Conservation (phyloP, 805 yeast genomes). For the Nakazawaea molendinolei region DNA sequence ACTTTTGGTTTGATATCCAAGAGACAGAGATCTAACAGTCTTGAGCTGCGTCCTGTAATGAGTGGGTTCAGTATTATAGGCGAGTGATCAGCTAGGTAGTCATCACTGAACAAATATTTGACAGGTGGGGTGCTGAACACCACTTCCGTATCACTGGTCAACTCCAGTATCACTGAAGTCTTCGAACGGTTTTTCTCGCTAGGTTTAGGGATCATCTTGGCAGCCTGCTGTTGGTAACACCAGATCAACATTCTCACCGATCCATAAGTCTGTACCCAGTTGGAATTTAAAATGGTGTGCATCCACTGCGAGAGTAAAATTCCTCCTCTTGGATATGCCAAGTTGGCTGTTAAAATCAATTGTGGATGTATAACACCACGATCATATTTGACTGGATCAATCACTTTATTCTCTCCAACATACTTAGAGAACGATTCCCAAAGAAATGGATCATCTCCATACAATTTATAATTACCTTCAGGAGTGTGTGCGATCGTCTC, state of each 20-base stretch:
- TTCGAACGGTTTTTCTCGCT: conserved; percentile 50
- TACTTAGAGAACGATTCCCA: conserved; percentile 57
- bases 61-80: conserved; percentile 27
- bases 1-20: conserved; percentile 21
- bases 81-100: conserved; percentile 16
- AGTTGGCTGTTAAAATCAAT: conserved; percentile 23
- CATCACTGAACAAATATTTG: conserved; percentile 15
- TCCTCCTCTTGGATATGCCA: conserved; percentile 42
- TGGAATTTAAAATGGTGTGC: conserved; percentile 56
- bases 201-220: conserved; percentile 53
- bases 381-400: conserved; percentile 17
- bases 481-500: conserved; percentile 1
- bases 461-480: conserved; percentile 24
- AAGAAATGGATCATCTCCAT: conserved; percentile 48
- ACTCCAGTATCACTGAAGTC: conserved; percentile 56
- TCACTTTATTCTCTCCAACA: conserved; percentile 36
- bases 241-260: conserved; percentile 70
- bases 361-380: conserved; percentile 19
- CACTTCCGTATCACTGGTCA: conserved; percentile 52
- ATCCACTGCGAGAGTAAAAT: conserved; percentile 71
- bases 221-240: conserved; percentile 54
- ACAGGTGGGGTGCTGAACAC: conserved; percentile 35
- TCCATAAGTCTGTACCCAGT: conserved; percentile 67
- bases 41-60: conserved; percentile 30
- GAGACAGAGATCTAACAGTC: conserved; percentile 20